Base-by-base conservation (phyloP, 495 filamentous ascomycete species). In the Choiromyces venosus region DNA sequence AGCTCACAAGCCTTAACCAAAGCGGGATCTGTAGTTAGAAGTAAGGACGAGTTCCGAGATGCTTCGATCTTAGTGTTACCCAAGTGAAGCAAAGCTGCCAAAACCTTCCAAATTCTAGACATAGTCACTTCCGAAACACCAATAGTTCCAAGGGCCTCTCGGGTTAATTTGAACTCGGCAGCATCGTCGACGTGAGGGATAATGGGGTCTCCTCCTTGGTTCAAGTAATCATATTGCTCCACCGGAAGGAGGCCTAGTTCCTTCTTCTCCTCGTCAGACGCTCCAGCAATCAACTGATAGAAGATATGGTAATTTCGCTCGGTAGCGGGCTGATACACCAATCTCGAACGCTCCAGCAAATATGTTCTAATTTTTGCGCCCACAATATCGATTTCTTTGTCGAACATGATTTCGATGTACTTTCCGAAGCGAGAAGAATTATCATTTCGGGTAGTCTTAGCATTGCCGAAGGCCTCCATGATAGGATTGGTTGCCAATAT, bases 321-420 rank as follows among this genome's bases (percentile, higher is more conserved):
- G 82, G 96, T 98, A 44, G 97, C 84, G 29, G 95, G 95, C 81
- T 99, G 95, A 81, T 98, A 98, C n/a, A 99, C 95, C 79, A 99
- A 85, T 81, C 95, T 90, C 66, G 95, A 98, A 78, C 95, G 91
- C 83, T 99, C 95, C 44, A 99, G 85, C 67, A 99, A 86, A 82
- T 98, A 99, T 44, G 94, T 97, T 76, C 95, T 86, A 77, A 99
- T 98, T 85, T 94, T 94, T 38, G 95, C 95, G 72, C 95, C 95
- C 79, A 99, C 96, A 81, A 99, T 99, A 80, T 97, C 95, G 70
- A 93, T 96, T 76, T 89, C 89, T 73, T 91, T 89, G 84, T 98
- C 93, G 80, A 99, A 99, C 92, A 99, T 93, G 77, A 99, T 99
- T 83, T 99, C 95, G 76, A 99, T 97, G 81, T 99, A 99, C 86